Evolutionary conservation across 768 basidiomycete species (phyloP), one percentile per base, ranked within the genome.

Genomic region (Arthromyces matolae): DNA sequence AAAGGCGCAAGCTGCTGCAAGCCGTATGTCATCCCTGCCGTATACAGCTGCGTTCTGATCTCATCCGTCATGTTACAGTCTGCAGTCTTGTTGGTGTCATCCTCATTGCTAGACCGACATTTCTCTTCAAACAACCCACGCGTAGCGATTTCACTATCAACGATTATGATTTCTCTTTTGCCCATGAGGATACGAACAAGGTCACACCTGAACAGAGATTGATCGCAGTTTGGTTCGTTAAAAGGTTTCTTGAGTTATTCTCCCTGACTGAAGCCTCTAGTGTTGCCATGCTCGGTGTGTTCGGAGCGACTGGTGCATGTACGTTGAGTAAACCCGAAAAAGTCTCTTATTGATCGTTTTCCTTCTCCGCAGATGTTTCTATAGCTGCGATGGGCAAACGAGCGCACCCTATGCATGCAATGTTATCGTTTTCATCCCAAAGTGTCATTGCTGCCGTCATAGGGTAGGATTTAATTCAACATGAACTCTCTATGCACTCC

Each of bases 21-120:
- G 71, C 14, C 14, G 73, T 74, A 46, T 57, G 73, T 57, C n/a
- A 35, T n/a, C 0, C 37, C 14, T 10, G 23, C 12, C 23, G 27
- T 20, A 27, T 19, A 33, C n/a, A n/a, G n/a, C n/a, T n/a, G n/a
- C n/a, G n/a, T 7, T 38, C 22, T 8, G 12, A 42, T 32, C 41
- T 18, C 6, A 31, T 28, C 32, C n/a, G 36, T 4, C 7, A 29
- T 38, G 28, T 20, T 19, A 5, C 56, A 79, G 79, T 85, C 7
- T 73, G 77, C 38, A 85, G 88, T 62, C 72, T 94, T 25, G 34
- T 77, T 8, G 93, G 92, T 0, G 89, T 92, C 8, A 62, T 93
- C 12, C 71, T 93, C 7, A 90, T 96, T 41, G 88, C 91, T 9
- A 74, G 89, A 28, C 93, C 93, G 0, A 67, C 75, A 1, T 80